Percentiles rank a stretch among this genome's conserved stretches.
Evolutionary conservation across 2,329 filamentous ascomycete species (phyloP).

Genomic region (Huntiella moniliformis): DNA sequence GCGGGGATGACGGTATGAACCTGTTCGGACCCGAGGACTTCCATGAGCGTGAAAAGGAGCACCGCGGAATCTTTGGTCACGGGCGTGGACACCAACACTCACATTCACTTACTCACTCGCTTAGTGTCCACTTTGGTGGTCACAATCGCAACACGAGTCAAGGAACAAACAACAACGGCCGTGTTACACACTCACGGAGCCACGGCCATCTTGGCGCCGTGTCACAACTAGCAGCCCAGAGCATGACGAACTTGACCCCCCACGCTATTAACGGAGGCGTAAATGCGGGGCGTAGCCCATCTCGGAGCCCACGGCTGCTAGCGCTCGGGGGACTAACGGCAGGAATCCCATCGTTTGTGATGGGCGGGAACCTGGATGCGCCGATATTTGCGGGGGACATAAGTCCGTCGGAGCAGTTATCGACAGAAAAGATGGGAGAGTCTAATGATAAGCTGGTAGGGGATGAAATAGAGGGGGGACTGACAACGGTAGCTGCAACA

Average conservation of each 20-base stretch:
- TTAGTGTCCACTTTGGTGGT: background rate
- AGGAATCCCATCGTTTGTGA: background rate
- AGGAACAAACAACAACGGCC: background rate
- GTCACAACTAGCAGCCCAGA: slow-evolving; percentile 2
- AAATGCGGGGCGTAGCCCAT: background rate
- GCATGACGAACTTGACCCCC: slow-evolving; percentile 1
- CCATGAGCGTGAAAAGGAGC: background rate
- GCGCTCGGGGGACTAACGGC: background rate
- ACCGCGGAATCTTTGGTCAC: background rate
- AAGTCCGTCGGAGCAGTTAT: no score
- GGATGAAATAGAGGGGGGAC: no score
- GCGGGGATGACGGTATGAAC: background rate
- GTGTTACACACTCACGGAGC: background rate
- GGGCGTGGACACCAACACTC: background rate
- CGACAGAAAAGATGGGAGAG: no score
- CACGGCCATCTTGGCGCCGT: slow-evolving; percentile 1
- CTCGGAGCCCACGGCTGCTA: background rate
- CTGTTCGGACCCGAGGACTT: background rate
- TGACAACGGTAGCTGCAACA: no score
- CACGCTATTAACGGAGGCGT: slow-evolving; percentile 1
- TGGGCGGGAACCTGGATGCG: no score
- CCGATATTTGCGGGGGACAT: no score
- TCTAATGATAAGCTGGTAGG: no score
- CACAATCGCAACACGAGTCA: background rate
- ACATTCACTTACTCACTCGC: slow-evolving; percentile 16